Evolutionary conservation across 2,329 filamentous ascomycete species (phyloP).

Genomic region (Penicillium sp.): DNA sequence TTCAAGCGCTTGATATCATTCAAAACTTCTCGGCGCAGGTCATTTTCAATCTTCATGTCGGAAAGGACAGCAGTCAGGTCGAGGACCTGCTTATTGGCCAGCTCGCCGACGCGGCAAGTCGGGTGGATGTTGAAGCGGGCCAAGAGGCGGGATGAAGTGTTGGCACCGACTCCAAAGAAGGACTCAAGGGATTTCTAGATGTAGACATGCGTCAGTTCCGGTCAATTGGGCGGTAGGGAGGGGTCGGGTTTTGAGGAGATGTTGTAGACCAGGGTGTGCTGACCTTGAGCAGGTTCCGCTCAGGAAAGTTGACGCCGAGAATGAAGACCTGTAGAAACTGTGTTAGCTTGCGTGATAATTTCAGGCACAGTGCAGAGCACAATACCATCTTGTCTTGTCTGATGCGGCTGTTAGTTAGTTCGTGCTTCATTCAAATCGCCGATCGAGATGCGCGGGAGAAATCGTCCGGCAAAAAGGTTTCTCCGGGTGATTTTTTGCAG

Average conservation of each 20-base stretch:
- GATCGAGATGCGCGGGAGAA: slow-evolving; percentile 29
- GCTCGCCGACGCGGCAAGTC: slow-evolving; percentile 70
- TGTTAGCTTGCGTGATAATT: slow-evolving; percentile 10
- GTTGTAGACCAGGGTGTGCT: slow-evolving; percentile 23
- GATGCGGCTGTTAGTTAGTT: slow-evolving; percentile 10
- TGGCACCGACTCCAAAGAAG: slow-evolving; percentile 81
- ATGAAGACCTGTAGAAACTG: slow-evolving; percentile 68
- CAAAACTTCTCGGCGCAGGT: slow-evolving; percentile 70
- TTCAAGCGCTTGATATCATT: slow-evolving; percentile 84
- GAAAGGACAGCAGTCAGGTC: slow-evolving; percentile 82
- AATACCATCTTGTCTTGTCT: slow-evolving; percentile 32
- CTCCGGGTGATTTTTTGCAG: slow-evolving; percentile 22
- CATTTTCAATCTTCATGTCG: slow-evolving; percentile 90
- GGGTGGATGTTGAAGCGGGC: slow-evolving; percentile 87
- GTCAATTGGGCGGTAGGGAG: slow-evolving; percentile 1
- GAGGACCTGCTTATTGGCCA: slow-evolving; percentile 73
- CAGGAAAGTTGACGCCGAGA: slow-evolving; percentile 80
- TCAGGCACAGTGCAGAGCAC: not conserved
- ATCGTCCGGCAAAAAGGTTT: slow-evolving; percentile 34
- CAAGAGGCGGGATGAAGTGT: slow-evolving; percentile 70
- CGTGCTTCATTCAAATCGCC: slow-evolving; percentile 10
- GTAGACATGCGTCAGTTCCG: slow-evolving; percentile 5
- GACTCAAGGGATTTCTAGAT: slow-evolving; percentile 61
- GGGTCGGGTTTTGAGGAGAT: not conserved
- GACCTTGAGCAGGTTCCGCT: slow-evolving; percentile 80